phyloP scores from a whole-genome alignment of 495 filamentous ascomycete species.

The Penicillium parvum region DNA sequence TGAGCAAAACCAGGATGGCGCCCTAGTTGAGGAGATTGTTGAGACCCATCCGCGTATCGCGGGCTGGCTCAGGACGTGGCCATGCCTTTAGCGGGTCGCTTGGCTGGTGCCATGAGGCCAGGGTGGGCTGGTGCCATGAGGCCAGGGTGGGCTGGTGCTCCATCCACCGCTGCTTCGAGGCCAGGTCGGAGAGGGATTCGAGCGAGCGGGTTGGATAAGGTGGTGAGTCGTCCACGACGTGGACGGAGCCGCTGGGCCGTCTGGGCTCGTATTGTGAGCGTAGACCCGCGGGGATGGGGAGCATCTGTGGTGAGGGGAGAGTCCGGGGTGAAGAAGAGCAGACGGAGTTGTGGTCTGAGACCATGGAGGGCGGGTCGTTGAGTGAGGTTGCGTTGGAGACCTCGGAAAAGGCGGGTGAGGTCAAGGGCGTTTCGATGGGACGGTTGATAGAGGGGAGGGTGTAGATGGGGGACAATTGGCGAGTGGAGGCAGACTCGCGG shows the following conservation, averaged over 20 bases:
- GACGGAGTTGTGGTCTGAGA: slow-evolving; percentile 66
- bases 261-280: slow-evolving; percentile 33
- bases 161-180: slow-evolving; percentile 32
- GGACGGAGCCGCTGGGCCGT: slow-evolving; percentile 25
- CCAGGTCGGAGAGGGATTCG: slow-evolving; percentile 29
- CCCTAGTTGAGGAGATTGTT: slow-evolving; percentile 36
- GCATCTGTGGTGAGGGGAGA: slow-evolving; percentile 38
- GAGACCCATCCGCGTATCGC: slow-evolving; percentile 46
- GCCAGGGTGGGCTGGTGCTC: slow-evolving; percentile 27
- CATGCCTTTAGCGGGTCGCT: slow-evolving; percentile 20
- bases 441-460: slow-evolving; percentile 43
- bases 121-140: slow-evolving; percentile 27
- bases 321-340: slow-evolving; percentile 53
- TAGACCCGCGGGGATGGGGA: slow-evolving; percentile 35
- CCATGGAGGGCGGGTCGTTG: slow-evolving; percentile 67
- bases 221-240: slow-evolving; percentile 31
- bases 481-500: slow-evolving; percentile 29
- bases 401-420: slow-evolving; percentile 63
- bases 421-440: slow-evolving; percentile 58
- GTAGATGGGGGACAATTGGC: slow-evolving; percentile 44
- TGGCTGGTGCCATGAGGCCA: slow-evolving; percentile 31
- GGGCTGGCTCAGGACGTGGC: slow-evolving; percentile 25
- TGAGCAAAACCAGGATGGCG: background rate
- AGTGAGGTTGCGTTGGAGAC: slow-evolving; percentile 55
- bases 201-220: slow-evolving; percentile 22